Evolutionary conservation across 805 yeast genomes (phyloP).

Genomic region (Pichia nakasei): DNA sequence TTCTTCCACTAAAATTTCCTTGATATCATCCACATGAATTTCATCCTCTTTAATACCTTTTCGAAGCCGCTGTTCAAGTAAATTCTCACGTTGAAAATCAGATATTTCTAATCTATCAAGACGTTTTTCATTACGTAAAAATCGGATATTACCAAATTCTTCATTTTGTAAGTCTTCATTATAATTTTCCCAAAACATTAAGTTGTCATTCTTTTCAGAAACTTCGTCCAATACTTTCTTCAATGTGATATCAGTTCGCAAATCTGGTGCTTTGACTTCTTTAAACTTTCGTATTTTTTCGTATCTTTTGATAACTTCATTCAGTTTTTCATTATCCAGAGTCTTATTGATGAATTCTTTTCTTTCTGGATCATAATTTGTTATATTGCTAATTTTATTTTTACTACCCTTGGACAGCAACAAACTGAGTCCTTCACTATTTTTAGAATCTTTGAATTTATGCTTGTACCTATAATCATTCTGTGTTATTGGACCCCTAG

Average conservation of each 20-base stretch:
- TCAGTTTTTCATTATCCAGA: neutral
- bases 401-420: constrained; percentile 3
- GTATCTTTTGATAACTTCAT: neutral
- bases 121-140: constrained; percentile 6
- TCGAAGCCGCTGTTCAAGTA: neutral
- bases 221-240: constrained; percentile 5
- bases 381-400: constrained; percentile 10
- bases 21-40: neutral
- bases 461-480: neutral
- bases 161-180: neutral
- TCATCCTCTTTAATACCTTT: neutral
- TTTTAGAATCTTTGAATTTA: neutral
- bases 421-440: neutral
- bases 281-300: constrained; percentile 3
- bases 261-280: constrained; percentile 4
- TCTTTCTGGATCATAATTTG: constrained; percentile 14
- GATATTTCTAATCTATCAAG: constrained; percentile 2
- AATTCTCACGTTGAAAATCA: neutral
- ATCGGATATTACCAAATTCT: neutral
- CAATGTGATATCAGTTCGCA: constrained; percentile 6
- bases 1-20: neutral
- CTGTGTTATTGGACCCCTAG: constrained; percentile 9
- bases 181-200: constrained; percentile 6
- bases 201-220: neutral
- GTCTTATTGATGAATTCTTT: constrained; percentile 1